Percentiles rank a stretch among this genome's conserved stretches.
phyloP scores from a whole-genome alignment of 2,329 filamentous ascomycete species.

The Chaetomiaceae sp. region DNA sequence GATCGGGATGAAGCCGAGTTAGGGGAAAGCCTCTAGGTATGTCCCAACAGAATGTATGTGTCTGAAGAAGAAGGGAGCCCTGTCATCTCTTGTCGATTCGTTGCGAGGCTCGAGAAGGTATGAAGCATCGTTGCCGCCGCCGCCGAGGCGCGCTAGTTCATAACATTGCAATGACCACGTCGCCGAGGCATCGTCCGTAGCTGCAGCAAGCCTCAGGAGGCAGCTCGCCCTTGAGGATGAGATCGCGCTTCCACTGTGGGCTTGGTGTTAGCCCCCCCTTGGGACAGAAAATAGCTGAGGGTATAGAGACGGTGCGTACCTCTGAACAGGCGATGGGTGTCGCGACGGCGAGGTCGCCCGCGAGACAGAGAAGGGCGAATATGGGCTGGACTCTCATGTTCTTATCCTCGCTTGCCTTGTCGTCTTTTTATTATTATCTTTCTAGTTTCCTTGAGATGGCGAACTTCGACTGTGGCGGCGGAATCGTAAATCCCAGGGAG shows the following conservation, averaged over 20 bases:
- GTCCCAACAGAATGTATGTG: too few relatives aligned
- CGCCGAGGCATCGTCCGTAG: conserved; percentile 48
- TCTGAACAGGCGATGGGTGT: conserved; percentile 38
- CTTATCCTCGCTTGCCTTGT: too few relatives aligned
- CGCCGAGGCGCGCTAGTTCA: conserved; percentile 15
- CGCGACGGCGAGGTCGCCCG: conserved; percentile 25
- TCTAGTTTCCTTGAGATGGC: too few relatives aligned
- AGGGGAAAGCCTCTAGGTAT: too few relatives aligned
- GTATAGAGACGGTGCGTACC: conserved; percentile 24
- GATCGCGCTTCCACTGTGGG: conserved; percentile 34
- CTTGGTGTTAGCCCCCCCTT: background rate
- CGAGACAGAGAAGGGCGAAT: conserved; percentile 26
- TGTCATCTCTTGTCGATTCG: too few relatives aligned
- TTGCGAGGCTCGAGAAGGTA: too few relatives aligned
- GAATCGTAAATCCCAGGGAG: too few relatives aligned
- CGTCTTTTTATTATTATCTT: background rate
- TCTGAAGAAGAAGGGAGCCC: background rate
- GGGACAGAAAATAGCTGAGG: background rate
- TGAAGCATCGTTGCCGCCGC: too few relatives aligned
- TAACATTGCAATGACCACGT: conserved; percentile 45
- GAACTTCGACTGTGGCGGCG: too few relatives aligned
- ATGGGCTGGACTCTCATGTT: conserved; percentile 11
- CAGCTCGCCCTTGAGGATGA: conserved; percentile 44
- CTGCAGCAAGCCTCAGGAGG: conserved; percentile 48
- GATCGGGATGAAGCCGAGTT: too few relatives aligned